These are phyloP conservation scores for Alternaria gaisen DNA, from an alignment of 2,329 filamentous ascomycete genomes.

Conservation along the genomic window DNA sequence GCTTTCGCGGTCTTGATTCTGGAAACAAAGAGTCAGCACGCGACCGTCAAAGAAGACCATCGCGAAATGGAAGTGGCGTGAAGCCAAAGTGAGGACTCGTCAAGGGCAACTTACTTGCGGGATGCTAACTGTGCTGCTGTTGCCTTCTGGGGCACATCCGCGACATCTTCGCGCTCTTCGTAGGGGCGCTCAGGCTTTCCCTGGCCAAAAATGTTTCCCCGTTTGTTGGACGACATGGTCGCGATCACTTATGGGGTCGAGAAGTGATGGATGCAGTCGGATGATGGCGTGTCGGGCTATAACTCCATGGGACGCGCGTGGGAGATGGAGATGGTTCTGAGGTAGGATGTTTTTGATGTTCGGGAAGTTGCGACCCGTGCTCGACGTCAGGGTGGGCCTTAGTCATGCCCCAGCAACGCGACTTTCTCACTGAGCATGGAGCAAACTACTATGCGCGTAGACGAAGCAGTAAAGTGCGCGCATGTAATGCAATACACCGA, in stretches of 20 bases:
- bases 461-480: not conserved
- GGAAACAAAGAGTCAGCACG: conserved; percentile 28
- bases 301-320: conserved; percentile 20
- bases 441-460: not conserved
- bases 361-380: conserved; percentile 19
- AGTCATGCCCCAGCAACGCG: conserved; percentile 19
- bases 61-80: not conserved
- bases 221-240: conserved; percentile 42
- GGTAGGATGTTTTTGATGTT: conserved; percentile 22
- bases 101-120: conserved; percentile 61
- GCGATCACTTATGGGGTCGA: conserved; percentile 22
- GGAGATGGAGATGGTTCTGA: conserved; percentile 10
- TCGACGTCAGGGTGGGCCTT: conserved; percentile 20
- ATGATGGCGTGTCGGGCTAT: conserved; percentile 9
- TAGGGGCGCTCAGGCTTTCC: conserved; percentile 40
- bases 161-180: conserved; percentile 45
- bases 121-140: conserved; percentile 64
- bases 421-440: not conserved
- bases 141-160: conserved; percentile 59
- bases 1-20: conserved; percentile 41
- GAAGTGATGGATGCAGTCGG: conserved; percentile 18
- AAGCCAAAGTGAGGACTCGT: conserved; percentile 1
- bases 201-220: conserved; percentile 39
- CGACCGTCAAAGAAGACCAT: conserved; percentile 17
- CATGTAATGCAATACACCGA: not conserved